Conservation (phyloP, 345 rosid species). For the Arabis hirsuta region DNA sequence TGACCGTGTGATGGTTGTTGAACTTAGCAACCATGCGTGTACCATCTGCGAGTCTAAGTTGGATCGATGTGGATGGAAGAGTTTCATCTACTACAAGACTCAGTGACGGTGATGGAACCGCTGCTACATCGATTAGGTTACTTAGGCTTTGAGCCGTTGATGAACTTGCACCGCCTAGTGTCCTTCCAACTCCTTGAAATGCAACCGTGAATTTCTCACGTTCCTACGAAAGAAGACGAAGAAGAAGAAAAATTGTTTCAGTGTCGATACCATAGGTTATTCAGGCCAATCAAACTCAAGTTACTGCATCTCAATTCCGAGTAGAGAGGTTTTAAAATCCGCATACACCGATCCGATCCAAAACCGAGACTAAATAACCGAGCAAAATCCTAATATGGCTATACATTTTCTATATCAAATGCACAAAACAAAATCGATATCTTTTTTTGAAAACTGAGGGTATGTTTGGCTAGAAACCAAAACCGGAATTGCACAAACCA, state of each 20-base stretch:
- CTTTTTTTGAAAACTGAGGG: too few species aligned
- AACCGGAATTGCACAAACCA: too few species aligned
- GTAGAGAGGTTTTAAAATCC: neutral
- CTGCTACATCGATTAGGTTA: conserved; percentile 31
- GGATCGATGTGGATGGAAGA: conserved; percentile 73
- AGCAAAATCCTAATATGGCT: neutral
- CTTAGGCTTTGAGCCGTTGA: conserved; percentile 40
- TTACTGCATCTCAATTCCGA: neutral
- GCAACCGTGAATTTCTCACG: conserved; percentile 67
- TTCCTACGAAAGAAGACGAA: conserved; percentile 55
- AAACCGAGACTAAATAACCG: neutral
- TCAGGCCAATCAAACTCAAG: neutral
- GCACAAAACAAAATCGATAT: neutral
- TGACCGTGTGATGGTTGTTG: conserved; percentile 72
- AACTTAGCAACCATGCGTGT: conserved; percentile 66
- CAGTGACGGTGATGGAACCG: conserved; percentile 46
- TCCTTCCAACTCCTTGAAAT: conserved; percentile 93
- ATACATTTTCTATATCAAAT: neutral
- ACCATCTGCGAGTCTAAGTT: conserved; percentile 82
- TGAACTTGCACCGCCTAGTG: conserved; percentile 74
- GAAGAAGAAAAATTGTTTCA: neutral
- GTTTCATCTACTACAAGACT: conserved; percentile 62
- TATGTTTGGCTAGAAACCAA: too few species aligned
- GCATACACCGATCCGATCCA: neutral
- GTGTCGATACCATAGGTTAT: neutral